A percentile compares a stretch with the other conserved stretches of the same genome.
Conservation (phyloP, 2,329 filamentous ascomycete species). For the Fusarium oligoseptatum region DNA sequence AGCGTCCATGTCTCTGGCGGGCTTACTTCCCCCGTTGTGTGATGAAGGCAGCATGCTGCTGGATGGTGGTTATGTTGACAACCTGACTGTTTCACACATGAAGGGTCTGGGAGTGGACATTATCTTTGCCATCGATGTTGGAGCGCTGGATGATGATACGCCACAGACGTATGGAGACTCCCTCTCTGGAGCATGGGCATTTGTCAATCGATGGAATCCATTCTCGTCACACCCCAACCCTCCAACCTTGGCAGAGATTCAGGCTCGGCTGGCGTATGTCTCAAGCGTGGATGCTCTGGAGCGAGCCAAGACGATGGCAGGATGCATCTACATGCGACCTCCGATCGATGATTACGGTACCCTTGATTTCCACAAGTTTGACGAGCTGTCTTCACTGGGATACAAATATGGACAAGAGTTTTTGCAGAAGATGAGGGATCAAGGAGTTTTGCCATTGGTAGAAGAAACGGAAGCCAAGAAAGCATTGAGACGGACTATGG, state of each 20-base stretch:
- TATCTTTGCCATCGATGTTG: conserved; percentile 96
- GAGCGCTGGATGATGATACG: conserved; percentile 89
- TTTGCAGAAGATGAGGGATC: conserved; percentile 79
- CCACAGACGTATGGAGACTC: conserved; percentile 95
- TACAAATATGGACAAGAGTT: conserved; percentile 89
- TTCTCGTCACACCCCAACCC: conserved; percentile 91
- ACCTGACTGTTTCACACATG: conserved; percentile 97
- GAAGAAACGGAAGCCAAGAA: conserved; percentile 84
- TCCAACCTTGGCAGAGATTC: conserved; percentile 94
- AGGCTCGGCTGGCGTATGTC: conserved; percentile 93
- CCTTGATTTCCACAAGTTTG: conserved; percentile 96
- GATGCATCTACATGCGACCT: conserved; percentile 96
- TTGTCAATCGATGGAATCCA: conserved; percentile 96
- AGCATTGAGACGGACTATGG: conserved; percentile 82
- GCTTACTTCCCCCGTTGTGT: conserved; percentile 91
- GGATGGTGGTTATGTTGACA: conserved; percentile 97
- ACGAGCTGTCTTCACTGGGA: conserved; percentile 93
- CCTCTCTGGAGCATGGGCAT: conserved; percentile 93
- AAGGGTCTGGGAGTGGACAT: conserved; percentile 92
- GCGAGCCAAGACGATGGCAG: conserved; percentile 88
- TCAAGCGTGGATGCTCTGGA: conserved; percentile 95
- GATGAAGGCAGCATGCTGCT: conserved; percentile 97
- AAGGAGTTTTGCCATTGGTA: conserved; percentile 79
- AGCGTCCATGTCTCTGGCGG: conserved; percentile 96
- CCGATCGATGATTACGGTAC: conserved; percentile 95